Percentiles rank a stretch among this genome's conserved stretches.
phyloP scores from a whole-genome alignment of 2,329 filamentous ascomycete genomes.

The Westerdykella sp. region DNA sequence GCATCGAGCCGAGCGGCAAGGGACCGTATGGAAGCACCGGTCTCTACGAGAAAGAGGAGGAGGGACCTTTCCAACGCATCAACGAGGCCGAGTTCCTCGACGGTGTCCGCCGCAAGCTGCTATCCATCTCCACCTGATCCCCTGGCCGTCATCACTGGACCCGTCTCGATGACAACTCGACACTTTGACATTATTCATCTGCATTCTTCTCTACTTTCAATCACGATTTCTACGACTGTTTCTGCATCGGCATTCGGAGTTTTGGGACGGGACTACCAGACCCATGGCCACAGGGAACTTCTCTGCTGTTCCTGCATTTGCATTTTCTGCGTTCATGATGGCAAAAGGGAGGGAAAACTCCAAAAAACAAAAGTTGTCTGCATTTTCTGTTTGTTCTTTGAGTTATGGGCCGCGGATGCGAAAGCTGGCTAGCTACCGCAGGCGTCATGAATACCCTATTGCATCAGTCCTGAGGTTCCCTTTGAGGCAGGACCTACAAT shows the following conservation, averaged over 20 bases:
- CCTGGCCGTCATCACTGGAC: too few relatives aligned
- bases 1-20: slow-evolving; percentile 37
- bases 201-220: slow-evolving; percentile 4
- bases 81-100: slow-evolving; percentile 36
- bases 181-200: slow-evolving; percentile 7
- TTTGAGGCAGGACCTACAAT: background rate
- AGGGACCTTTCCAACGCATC: slow-evolving; percentile 37
- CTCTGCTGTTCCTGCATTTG: slow-evolving; percentile 1
- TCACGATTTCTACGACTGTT: slow-evolving; percentile 21
- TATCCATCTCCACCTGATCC: slow-evolving; percentile 34
- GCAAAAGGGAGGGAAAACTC: too few relatives aligned
- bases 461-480: too few relatives aligned
- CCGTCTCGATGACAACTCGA: slow-evolving; percentile 3
- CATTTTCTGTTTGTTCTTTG: too few relatives aligned
- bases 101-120: slow-evolving; percentile 31
- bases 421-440: background rate
- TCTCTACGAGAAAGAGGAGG: slow-evolving; percentile 45
- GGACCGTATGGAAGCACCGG: slow-evolving; percentile 47
- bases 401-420: background rate
- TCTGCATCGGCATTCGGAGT: slow-evolving; percentile 27
- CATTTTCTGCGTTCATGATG: background rate
- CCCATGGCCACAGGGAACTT: slow-evolving; percentile 15
- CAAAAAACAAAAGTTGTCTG: too few relatives aligned
- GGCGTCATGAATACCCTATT: background rate
- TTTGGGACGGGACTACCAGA: slow-evolving; percentile 31